Evolutionary conservation across 164 flowering plant species (phyloP).

Genomic region (Tinospora cordifolia): DNA sequence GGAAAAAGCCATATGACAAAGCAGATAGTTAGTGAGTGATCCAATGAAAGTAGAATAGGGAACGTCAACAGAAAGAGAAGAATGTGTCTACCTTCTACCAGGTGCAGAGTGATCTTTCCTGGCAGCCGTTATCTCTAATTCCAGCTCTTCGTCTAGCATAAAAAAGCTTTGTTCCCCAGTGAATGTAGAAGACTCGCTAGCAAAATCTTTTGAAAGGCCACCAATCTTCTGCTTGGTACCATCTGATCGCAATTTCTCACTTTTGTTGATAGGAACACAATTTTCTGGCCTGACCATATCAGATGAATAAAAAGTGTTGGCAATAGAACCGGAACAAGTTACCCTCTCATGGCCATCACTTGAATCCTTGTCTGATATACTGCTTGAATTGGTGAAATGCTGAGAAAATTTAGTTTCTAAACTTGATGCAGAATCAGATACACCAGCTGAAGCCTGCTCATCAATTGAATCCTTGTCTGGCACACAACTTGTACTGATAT

Average conservation of each 20-base stretch:
- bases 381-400: neutral
- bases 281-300: conserved; percentile 16
- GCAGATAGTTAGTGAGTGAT: neutral
- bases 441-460: conserved; percentile 5
- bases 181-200: conserved; percentile 18
- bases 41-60: neutral
- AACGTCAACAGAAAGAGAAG: neutral
- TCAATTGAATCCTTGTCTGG: conserved; percentile 3
- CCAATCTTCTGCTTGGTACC: conserved; percentile 15
- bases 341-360: conserved; percentile 7
- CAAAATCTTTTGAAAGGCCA: conserved; percentile 44
- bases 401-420: conserved; percentile 7
- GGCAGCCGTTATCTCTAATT: conserved; percentile 44
- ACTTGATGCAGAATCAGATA: conserved; percentile 12
- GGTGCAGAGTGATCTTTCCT: conserved; percentile 29
- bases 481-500: neutral
- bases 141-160: conserved; percentile 89
- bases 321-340: conserved; percentile 6
- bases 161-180: conserved; percentile 41
- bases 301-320: conserved; percentile 10
- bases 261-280: conserved; percentile 15
- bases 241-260: conserved; percentile 14
- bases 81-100: conserved; percentile 38
- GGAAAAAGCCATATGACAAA: neutral
- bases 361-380: neutral